These are phyloP conservation scores for Camptophora hylomeconis DNA, from an alignment of 2,329 filamentous ascomycete species.

Conservation along the genomic window DNA sequence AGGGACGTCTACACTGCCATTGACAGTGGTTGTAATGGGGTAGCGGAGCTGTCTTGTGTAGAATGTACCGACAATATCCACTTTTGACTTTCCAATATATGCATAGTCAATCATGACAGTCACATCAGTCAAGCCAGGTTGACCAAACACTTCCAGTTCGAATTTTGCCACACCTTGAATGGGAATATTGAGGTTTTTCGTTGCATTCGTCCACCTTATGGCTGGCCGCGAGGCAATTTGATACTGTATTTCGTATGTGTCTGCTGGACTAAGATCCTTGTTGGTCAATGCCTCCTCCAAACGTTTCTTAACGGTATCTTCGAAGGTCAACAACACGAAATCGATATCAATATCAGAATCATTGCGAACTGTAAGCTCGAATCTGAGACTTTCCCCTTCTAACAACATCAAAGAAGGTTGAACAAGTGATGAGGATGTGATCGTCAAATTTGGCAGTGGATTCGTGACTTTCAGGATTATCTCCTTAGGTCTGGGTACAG, in stretches of 20 bases:
- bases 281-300: conserved; percentile 62
- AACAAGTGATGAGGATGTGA: conserved; percentile 64
- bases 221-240: conserved; percentile 65
- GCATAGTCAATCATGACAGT: conserved; percentile 79
- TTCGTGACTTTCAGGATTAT: conserved; percentile 46
- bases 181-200: conserved; percentile 27
- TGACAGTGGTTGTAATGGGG: conserved; percentile 77
- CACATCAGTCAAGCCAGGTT: conserved; percentile 68
- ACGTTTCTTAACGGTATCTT: conserved; percentile 71
- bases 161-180: conserved; percentile 39
- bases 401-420: conserved; percentile 86
- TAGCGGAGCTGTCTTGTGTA: conserved; percentile 73
- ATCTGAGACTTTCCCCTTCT: conserved; percentile 70
- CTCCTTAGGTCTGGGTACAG: conserved; percentile 4
- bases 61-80: conserved; percentile 58
- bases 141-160: conserved; percentile 73
- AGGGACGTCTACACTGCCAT: conserved; percentile 72
- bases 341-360: conserved; percentile 63
- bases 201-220: conserved; percentile 6
- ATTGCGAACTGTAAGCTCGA: conserved; percentile 72
- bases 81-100: conserved; percentile 56
- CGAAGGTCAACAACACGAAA: conserved; percentile 75
- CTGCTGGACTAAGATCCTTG: conserved; percentile 63
- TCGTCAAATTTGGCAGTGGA: conserved; percentile 61
- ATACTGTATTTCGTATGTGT: conserved; percentile 76